These are phyloP conservation scores for Cyclocybe cylindracea DNA, from an alignment of 768 basidiomycete genomes.

Conservation along the genomic window DNA sequence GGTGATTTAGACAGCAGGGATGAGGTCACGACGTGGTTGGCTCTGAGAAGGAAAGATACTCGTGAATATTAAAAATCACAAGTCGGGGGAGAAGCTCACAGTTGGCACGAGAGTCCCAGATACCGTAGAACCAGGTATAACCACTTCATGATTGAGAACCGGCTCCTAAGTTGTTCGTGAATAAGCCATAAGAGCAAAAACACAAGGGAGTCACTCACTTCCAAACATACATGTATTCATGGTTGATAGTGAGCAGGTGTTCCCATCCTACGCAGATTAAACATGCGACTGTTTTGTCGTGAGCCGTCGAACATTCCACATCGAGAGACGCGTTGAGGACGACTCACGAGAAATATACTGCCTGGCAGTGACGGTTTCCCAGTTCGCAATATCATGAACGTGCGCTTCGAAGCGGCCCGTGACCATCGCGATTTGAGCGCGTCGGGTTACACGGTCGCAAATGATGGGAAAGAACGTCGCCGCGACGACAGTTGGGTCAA, in stretches of 20 bases:
- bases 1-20: conserved; percentile 5
- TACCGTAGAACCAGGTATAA: conserved; percentile 6
- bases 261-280: conserved; percentile 3
- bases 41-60: background rate
- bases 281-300: conserved; percentile 1
- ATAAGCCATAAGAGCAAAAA: background rate
- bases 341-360: conserved; percentile 13
- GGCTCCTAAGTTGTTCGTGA: background rate
- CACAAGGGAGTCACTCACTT: background rate
- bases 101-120: background rate
- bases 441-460: background rate
- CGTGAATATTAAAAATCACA: background rate
- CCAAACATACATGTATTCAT: conserved; percentile 7
- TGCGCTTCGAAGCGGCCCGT: too few species aligned
- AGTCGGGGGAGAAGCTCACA: background rate
- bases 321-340: too few species aligned
- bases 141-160: conserved; percentile 5
- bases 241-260: background rate
- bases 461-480: background rate
- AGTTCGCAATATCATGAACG: background rate
- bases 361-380: conserved; percentile 5
- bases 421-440: background rate
- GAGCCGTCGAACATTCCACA: background rate
- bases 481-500: too few species aligned
- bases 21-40: conserved; percentile 2